Base-by-base conservation (phyloP, 2,329 filamentous ascomycete species). In the Mollisiaceae sp. region DNA sequence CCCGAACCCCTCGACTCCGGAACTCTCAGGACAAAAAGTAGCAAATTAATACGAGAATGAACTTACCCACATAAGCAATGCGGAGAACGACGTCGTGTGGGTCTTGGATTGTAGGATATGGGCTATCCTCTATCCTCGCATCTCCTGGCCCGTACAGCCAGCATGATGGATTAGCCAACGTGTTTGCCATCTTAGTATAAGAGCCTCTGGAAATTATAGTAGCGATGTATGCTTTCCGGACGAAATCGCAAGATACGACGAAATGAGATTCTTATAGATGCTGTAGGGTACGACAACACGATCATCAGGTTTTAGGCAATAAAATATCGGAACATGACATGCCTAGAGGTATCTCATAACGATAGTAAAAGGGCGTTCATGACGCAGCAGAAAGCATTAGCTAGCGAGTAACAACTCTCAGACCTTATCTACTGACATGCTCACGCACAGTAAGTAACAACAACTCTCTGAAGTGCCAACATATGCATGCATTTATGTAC, bases 121-220 rank as follows among this genome's bases (percentile, higher is more conserved):
- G 73, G 0, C 80, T 78, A 64, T 82, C 74, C 70, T 84, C 80
- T 57, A 85, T 80, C 9, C 75, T 74, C 59, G 82, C 78, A 36
- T 81, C 75, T 67, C 82, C 78, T 59, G 83, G 70, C 5, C 79
- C 78, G 47, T 78, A 78, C 14, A 85, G 78, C 47, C 83, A 82
- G 66, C 83, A 83, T 8, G 82, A 79, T 0, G 75, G 80, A 70
- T 82, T 85, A 77, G 79, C 43, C 52, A 62, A 43, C 8, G 24
- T n/a, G 22, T n/a, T 52, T 9, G 58, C n/a, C 63, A 65, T 65
- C 32, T 32, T 65, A 14, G 39, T 4, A 15, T 4, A 15, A 32
- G 9, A 2, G 50, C 18, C 8, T 4, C 4, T 54, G 50, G 27
- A 35, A 35, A 9, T 14, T 41, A 9, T 18, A 41, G 38, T 41